phyloP scores from a whole-genome alignment of 1,284 basidiomycete genomes.

The Austroboletus novae-zelandiae region DNA sequence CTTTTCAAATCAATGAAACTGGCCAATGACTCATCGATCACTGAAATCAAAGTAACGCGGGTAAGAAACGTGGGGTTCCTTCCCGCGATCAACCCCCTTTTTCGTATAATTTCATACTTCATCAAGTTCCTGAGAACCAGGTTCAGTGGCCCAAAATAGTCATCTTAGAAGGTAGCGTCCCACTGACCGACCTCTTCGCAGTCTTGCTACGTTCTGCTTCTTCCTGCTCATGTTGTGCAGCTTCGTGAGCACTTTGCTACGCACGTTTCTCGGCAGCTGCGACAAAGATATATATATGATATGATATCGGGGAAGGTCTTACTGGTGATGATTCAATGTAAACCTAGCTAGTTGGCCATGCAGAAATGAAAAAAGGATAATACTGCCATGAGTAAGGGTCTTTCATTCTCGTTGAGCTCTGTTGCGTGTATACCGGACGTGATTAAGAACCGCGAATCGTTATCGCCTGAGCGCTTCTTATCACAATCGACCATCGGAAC shows the following conservation, averaged over 20 bases:
- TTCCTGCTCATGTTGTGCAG: conserved; percentile 77
- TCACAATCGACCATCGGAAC: conserved; percentile 95
- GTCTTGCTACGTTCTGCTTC: conserved; percentile 70
- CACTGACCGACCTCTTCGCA: conserved; percentile 81
- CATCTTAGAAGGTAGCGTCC: too few relatives aligned
- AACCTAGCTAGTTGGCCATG: conserved; percentile 75
- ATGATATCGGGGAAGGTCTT: conserved; percentile 95
- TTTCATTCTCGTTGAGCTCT: conserved; percentile 83
- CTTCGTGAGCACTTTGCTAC: conserved; percentile 76
- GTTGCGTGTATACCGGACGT: conserved; percentile 64
- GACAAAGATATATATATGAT: conserved; percentile 91
- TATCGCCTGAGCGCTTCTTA: conserved; percentile 82
- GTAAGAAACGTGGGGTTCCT: not conserved
- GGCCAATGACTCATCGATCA: conserved; percentile 47
- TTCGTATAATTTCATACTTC: conserved; percentile 85
- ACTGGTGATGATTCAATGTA: conserved; percentile 76
- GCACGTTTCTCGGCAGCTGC: conserved; percentile 87
- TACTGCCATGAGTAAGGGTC: conserved; percentile 54
- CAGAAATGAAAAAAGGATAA: too few relatives aligned
- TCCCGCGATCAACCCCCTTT: conserved; percentile 51
- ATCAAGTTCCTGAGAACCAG: conserved; percentile 69
- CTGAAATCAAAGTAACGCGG: conserved; percentile 34
- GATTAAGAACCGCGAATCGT: conserved; percentile 90
- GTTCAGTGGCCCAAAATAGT: conserved; percentile 2
- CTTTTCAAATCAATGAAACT: too few relatives aligned